phyloP scores from a whole-genome alignment of 2,329 filamentous ascomycete genomes.

The Sclerotinia spermophila region DNA sequence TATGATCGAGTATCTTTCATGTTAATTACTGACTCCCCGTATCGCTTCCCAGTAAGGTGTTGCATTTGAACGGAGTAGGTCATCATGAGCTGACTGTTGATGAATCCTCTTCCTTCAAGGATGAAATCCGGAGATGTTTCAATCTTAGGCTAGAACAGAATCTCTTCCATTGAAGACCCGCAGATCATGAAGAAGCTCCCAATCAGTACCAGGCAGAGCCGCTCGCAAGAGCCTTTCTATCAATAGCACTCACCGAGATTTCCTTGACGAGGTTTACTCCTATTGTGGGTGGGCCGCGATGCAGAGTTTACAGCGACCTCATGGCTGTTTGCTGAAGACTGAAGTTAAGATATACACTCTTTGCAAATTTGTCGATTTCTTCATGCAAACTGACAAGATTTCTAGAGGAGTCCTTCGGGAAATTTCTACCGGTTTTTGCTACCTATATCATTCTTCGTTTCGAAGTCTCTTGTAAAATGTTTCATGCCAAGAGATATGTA shows the following conservation, averaged over 20 bases:
- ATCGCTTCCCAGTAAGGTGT: background rate
- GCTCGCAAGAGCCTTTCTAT: background rate
- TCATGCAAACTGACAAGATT: background rate
- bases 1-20: background rate
- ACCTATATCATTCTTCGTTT: background rate
- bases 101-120: background rate
- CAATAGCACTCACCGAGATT: too few relatives aligned
- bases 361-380: background rate
- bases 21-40: background rate
- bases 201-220: background rate
- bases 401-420: background rate
- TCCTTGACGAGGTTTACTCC: background rate
- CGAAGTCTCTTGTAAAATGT: background rate
- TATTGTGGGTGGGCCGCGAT: background rate
- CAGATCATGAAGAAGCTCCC: background rate
- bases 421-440: background rate
- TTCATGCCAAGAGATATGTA: background rate
- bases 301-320: background rate
- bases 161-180: too few relatives aligned
- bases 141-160: rapidly evolving
- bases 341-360: background rate
- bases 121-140: background rate
- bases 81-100: background rate
- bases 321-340: background rate
- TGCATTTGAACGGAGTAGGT: background rate